Base-by-base conservation (phyloP, 1,139 yeast species). In the Debaryomycetaceae sp. region DNA sequence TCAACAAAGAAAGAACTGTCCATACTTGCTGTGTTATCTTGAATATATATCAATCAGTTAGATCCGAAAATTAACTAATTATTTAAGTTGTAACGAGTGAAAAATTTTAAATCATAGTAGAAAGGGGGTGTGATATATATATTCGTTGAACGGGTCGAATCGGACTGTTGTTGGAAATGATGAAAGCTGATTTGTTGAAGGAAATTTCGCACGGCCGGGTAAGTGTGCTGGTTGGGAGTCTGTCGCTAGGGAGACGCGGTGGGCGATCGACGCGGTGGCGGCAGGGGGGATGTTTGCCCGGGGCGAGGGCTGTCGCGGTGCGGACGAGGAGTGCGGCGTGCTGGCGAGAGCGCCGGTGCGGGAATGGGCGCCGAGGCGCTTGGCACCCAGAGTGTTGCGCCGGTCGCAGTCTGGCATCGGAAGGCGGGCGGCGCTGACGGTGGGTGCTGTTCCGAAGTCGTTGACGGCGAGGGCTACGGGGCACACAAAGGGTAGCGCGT, bases 1-100 rank as follows among this genome's bases (percentile, higher is more conserved):
- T 74, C 77, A 60, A 62, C 50, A 53, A 65, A 50, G 61, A 66
- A 66, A 45, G 56, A 51, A 46, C 56, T 52, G 53, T 65, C 68
- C 67, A 63, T 63, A 49, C 52, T 60, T 24, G 17, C 35, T 42
- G 11, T 40, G 37, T 42, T 39, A 33, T 49, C 46, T 42, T 41
- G 55, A 48, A 48, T 55, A 48, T 55, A 47, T 51, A 43, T 46
- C 48, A 44, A 34, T 34, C 42, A 38, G 41, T 38, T 38, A 30
- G 35, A 24, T 13, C 13, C 39, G n/a, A 17, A 38, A 34, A 27
- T 38, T 27, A 27, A 31, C 41, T 33, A 38, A 38, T 34, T 38
- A 38, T 5, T 24, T 20, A 13, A 37, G 31, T 20, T 37, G 7
- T 22, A 9, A 22, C 24, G 3, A 9, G 20, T 24, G 22, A 37